Evolutionary conservation across 331 rosid species (phyloP).

Genomic region (Malus hybrid): DNA sequence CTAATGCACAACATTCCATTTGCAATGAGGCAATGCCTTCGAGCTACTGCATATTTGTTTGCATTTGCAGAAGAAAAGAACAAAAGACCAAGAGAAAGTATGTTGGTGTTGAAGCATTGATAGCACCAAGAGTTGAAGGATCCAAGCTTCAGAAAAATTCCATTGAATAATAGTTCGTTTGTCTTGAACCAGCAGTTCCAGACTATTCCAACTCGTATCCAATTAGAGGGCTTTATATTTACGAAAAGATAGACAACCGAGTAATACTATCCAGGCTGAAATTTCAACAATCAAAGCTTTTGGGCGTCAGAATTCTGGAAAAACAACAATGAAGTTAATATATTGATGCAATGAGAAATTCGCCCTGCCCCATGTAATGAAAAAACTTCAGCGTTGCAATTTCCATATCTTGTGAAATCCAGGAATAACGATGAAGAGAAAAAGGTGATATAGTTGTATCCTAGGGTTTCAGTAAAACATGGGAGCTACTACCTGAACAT

Average conservation of each 20-base stretch:
- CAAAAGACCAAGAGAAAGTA: background rate
- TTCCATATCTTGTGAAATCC: background rate
- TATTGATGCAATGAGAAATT: background rate
- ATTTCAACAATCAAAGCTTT: background rate
- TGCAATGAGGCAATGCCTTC: background rate
- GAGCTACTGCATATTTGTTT: background rate
- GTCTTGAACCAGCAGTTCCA: background rate
- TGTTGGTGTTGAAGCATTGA: background rate
- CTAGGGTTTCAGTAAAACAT: background rate
- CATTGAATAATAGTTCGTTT: conserved; percentile 9
- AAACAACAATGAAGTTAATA: background rate
- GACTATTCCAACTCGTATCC: background rate
- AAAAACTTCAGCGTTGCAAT: background rate
- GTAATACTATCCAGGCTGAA: background rate
- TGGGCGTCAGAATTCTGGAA: background rate
- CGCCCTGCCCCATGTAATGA: too few species aligned
- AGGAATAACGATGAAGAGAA: background rate
- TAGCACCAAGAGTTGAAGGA: background rate
- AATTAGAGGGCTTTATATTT: background rate
- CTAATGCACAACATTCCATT: background rate
- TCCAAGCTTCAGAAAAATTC: background rate
- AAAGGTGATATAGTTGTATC: background rate
- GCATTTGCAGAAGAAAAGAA: conserved; percentile 8
- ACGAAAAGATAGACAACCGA: background rate
- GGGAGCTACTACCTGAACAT: background rate